Conservation (phyloP, 2,329 filamentous ascomycete genomes). For the Zymoseptoria ardabiliae region DNA sequence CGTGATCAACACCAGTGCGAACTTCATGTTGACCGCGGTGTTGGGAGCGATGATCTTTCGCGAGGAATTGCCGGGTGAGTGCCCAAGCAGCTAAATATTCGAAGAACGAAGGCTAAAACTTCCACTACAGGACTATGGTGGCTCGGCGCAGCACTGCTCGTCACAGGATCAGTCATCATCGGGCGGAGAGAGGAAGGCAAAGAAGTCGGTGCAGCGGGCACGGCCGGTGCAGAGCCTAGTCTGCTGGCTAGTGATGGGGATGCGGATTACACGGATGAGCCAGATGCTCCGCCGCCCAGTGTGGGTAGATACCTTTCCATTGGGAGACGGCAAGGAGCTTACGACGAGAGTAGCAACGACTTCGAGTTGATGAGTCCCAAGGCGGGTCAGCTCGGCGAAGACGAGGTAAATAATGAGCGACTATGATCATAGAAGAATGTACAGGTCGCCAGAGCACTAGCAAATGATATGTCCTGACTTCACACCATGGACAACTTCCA, state of each 20-base stretch:
- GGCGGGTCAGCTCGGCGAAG: neutral
- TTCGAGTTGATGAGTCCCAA: conserved; percentile 2
- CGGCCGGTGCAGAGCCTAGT: conserved; percentile 13
- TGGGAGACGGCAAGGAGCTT: neutral
- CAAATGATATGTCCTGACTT: neutral
- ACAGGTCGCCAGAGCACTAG: neutral
- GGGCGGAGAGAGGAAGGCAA: conserved; percentile 57
- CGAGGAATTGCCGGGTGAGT: conserved; percentile 55
- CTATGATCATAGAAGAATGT: neutral
- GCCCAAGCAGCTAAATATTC: neutral
- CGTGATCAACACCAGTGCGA: conserved; percentile 74
- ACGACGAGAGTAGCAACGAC: neutral
- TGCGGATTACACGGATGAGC: conserved; percentile 25
- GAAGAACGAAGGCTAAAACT: neutral
- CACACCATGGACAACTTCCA: neutral
- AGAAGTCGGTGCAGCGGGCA: conserved; percentile 19
- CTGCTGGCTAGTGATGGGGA: conserved; percentile 7
- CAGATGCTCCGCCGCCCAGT: conserved; percentile 24
- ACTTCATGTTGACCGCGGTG: conserved; percentile 71
- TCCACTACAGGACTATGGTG: conserved; percentile 55
- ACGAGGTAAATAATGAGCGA: neutral
- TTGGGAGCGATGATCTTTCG: conserved; percentile 64
- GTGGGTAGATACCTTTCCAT: conserved; percentile 1
- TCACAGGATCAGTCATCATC: conserved; percentile 71
- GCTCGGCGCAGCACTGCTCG: conserved; percentile 62